phyloP scores from a whole-genome alignment of 805 yeast genomes.

The Nakazawaea molendinolei region DNA sequence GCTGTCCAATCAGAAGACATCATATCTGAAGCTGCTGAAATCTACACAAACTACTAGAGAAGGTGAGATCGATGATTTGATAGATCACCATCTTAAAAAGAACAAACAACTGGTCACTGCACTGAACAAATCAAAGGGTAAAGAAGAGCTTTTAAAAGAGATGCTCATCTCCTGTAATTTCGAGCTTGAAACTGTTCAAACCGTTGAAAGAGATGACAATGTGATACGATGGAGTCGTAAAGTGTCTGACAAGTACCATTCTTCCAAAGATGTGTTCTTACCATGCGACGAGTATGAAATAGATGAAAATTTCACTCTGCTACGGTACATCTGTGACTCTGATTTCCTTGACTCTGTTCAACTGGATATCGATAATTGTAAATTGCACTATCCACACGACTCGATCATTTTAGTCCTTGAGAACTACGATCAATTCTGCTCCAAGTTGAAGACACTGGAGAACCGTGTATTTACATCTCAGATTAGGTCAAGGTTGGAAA shows the following conservation, averaged over 20 bases:
- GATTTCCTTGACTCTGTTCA: too few relatives aligned
- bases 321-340: too few relatives aligned
- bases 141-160: slow-evolving; percentile 43
- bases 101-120: too few relatives aligned
- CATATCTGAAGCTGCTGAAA: too few relatives aligned
- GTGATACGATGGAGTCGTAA: slow-evolving; percentile 46
- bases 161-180: slow-evolving; percentile 35
- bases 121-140: slow-evolving; percentile 35
- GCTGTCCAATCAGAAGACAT: too few relatives aligned
- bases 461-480: slow-evolving; percentile 36
- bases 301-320: slow-evolving; percentile 36
- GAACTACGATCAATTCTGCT: slow-evolving; percentile 40
- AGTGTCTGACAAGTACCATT: slow-evolving; percentile 41
- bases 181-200: slow-evolving; percentile 23
- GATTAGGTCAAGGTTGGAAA: too few relatives aligned
- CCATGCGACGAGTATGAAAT: slow-evolving; percentile 38
- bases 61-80: too few relatives aligned
- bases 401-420: slow-evolving; percentile 38
- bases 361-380: too few relatives aligned
- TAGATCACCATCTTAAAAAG: too few relatives aligned
- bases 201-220: slow-evolving; percentile 14
- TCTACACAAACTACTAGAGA: too few relatives aligned
- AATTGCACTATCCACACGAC: slow-evolving; percentile 19
- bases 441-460: slow-evolving; percentile 35
- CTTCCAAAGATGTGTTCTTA: slow-evolving; percentile 41